Evolutionary conservation across 495 filamentous ascomycete genomes (phyloP).

Genomic region (Hypoxylon crocopeplum): DNA sequence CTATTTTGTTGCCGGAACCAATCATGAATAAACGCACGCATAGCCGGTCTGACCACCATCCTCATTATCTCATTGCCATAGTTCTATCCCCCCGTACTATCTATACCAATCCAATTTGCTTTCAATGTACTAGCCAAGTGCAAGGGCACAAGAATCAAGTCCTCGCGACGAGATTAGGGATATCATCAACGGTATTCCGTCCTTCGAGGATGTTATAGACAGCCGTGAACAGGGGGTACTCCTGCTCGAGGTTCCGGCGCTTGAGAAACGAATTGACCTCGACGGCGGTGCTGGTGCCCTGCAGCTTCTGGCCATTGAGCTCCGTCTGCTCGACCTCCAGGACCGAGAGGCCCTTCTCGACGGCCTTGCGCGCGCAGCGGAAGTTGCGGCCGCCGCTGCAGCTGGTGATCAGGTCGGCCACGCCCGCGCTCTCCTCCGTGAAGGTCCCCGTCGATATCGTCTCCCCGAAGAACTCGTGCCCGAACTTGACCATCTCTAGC

Average conservation of each 20-base stretch:
- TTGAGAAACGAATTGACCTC: constrained; percentile 91
- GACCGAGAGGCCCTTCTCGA: constrained; percentile 79
- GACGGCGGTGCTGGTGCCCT: constrained; percentile 87
- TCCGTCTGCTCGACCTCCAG: constrained; percentile 87
- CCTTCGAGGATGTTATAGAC: constrained; percentile 73
- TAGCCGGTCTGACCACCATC: not conserved
- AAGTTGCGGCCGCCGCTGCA: constrained; percentile 93
- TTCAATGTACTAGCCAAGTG: not conserved
- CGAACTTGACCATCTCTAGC: constrained; percentile 94
- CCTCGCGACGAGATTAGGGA: constrained; percentile 63
- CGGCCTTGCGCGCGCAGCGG: constrained; percentile 87
- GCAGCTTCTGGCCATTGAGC: constrained; percentile 96
- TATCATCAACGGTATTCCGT: constrained; percentile 64
- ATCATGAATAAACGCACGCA: constrained; percentile 1
- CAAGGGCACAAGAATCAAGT: constrained; percentile 28
- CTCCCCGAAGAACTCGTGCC: constrained; percentile 86
- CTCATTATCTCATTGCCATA: constrained; percentile 5
- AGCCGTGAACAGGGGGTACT: constrained; percentile 91
- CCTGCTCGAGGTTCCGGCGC: constrained; percentile 73
- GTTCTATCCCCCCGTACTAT: not conserved
- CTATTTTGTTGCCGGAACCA: constrained; percentile 17
- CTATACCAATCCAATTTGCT: not conserved
- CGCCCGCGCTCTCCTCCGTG: constrained; percentile 94
- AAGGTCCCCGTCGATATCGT: constrained; percentile 82
- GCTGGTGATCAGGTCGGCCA: constrained; percentile 94